Conservation (phyloP, 1,284 basidiomycete species). For the Boletus mariae region DNA sequence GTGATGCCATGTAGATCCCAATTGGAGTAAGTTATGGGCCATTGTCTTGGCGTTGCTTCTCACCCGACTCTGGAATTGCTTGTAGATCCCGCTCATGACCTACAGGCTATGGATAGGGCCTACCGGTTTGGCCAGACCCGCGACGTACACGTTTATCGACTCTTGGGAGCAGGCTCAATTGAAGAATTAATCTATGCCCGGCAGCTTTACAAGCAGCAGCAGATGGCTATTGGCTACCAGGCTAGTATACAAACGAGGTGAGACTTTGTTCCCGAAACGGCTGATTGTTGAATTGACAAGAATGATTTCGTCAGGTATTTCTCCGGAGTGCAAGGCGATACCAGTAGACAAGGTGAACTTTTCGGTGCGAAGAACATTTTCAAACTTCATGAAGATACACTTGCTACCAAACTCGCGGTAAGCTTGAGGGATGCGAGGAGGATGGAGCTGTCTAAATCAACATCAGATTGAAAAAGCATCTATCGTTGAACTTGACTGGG, state of each 20-base stretch:
- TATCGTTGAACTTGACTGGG: conserved; percentile 73
- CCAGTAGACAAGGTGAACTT: conserved; percentile 69
- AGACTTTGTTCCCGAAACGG: not conserved
- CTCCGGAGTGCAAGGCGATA: conserved; percentile 76
- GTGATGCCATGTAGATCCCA: conserved; percentile 58
- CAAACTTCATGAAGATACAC: conserved; percentile 65
- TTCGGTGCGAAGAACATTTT: conserved; percentile 84
- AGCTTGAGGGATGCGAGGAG: conserved; percentile 16
- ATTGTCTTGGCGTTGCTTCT: not conserved
- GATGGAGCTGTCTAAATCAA: not conserved
- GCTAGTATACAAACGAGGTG: conserved; percentile 77
- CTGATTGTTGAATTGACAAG: not conserved
- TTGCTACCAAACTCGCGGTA: conserved; percentile 74
- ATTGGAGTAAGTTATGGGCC: conserved; percentile 69
- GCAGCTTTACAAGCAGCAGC: conserved; percentile 87
- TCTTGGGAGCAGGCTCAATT: conserved; percentile 82
- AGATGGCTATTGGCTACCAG: conserved; percentile 83
- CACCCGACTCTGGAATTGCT: conserved; percentile 1
- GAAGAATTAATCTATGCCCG: conserved; percentile 84
- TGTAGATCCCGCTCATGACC: conserved; percentile 78
- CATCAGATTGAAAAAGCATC: conserved; percentile 71
- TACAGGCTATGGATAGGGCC: conserved; percentile 87
- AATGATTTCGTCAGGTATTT: conserved; percentile 55
- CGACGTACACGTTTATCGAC: conserved; percentile 80
- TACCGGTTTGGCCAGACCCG: conserved; percentile 87